Conservation (phyloP, 306 rosid species). For the Rosa rugosa region DNA sequence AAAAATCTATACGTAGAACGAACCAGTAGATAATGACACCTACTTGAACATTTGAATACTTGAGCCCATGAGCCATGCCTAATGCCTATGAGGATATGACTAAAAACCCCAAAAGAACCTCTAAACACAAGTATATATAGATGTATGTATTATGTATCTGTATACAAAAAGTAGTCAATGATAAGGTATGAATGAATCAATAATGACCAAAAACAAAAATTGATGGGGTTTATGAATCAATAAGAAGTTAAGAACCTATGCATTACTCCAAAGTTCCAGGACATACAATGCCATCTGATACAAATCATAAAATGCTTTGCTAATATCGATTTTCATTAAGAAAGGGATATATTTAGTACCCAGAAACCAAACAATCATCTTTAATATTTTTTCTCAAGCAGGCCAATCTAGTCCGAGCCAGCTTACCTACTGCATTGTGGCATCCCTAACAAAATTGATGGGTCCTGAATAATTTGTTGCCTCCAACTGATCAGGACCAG, state of each 20-base stretch:
- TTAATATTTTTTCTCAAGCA: neutral
- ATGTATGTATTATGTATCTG: neutral
- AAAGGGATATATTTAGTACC: neutral
- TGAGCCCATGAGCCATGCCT: neutral
- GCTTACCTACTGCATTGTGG: neutral
- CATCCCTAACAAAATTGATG: neutral
- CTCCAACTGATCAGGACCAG: neutral
- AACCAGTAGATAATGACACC: neutral
- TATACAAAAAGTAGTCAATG: neutral
- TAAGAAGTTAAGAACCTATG: neutral
- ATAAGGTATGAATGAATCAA: neutral
- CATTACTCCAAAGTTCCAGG: neutral
- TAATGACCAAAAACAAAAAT: neutral
- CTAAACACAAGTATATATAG: neutral
- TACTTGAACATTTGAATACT: neutral
- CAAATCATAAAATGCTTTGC: neutral
- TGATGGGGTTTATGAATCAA: neutral
- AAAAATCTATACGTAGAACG: neutral
- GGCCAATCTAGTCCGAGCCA: neutral
- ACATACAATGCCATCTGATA: neutral
- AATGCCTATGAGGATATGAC: neutral
- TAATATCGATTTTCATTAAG: neutral
- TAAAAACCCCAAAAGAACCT: neutral
- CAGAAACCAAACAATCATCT: neutral
- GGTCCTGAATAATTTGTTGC: slow-evolving; percentile 13